phyloP scores from a whole-genome alignment of 345 rosid species.

The Eucalyptus lansdowneana region DNA sequence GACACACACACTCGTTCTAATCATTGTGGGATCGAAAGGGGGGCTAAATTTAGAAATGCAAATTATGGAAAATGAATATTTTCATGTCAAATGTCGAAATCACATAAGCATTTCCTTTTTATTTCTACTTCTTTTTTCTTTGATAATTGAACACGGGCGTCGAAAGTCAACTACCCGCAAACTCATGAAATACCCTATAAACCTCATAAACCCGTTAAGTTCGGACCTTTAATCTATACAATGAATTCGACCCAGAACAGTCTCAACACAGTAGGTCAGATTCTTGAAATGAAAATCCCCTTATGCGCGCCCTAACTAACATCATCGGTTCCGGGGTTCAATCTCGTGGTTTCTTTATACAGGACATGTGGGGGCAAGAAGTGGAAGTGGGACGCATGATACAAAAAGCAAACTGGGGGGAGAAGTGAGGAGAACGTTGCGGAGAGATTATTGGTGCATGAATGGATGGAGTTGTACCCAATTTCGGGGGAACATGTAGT shows the following conservation, averaged over 20 bases:
- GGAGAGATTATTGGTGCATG: background rate
- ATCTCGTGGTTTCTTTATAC: background rate
- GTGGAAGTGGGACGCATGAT: background rate
- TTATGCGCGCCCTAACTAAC: background rate
- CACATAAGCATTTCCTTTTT: background rate
- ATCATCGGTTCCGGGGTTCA: background rate
- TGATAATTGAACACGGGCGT: background rate
- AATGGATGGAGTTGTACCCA: background rate
- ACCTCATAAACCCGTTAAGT: background rate
- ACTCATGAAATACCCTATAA: background rate
- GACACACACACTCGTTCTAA: background rate
- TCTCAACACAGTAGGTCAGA: background rate
- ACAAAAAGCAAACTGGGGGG: background rate
- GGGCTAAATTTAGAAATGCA: background rate
- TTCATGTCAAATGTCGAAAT: background rate
- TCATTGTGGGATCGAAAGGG: background rate
- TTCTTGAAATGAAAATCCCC: background rate
- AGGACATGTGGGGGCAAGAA: background rate
- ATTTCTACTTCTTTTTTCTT: background rate
- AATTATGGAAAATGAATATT: background rate
- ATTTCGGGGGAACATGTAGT: background rate
- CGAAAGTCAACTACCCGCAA: accelerated
- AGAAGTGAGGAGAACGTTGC: background rate
- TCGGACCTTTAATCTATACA: background rate
- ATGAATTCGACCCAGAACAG: background rate